These are phyloP conservation scores for Cordyceps cicadae DNA, from an alignment of 2,329 filamentous ascomycete genomes.

Conservation along the genomic window DNA sequence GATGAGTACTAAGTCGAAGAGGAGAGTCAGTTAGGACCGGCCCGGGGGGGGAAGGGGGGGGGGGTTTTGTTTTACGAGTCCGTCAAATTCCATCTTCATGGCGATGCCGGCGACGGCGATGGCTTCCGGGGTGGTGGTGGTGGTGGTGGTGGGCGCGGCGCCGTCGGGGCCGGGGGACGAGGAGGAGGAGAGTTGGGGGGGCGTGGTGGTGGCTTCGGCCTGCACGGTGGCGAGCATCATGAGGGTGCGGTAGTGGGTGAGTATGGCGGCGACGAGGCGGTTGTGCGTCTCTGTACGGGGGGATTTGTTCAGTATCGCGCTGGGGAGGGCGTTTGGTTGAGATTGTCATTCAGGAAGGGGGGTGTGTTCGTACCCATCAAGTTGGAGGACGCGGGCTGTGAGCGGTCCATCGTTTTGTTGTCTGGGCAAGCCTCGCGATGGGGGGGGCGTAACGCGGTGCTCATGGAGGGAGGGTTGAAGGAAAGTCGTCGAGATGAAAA, in stretches of 20 bases:
- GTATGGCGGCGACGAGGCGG: slow-evolving; percentile 36
- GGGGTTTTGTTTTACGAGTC: slow-evolving; percentile 25
- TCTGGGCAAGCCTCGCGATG: neutral
- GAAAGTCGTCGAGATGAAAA: neutral
- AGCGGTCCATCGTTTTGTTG: slow-evolving; percentile 23
- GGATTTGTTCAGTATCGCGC: neutral
- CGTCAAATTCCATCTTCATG: slow-evolving; percentile 39
- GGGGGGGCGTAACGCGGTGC: neutral
- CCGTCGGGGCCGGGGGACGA: slow-evolving; percentile 16
- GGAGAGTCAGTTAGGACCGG: too few species aligned
- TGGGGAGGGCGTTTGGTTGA: too few species aligned
- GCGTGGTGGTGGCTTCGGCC: slow-evolving; percentile 22
- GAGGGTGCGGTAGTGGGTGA: slow-evolving; percentile 35
- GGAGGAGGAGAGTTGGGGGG: too few species aligned
- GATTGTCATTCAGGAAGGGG: too few species aligned
- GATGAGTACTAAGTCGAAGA: too few species aligned
- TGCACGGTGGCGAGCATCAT: slow-evolving; percentile 37
- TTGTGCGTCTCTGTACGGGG: slow-evolving; percentile 34
- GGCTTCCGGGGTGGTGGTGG: slow-evolving; percentile 30
- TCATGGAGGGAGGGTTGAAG: neutral
- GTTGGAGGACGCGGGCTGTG: slow-evolving; percentile 26
- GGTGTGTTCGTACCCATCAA: slow-evolving; percentile 25
- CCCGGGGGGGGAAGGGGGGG: too few species aligned
- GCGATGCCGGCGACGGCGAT: slow-evolving; percentile 35
- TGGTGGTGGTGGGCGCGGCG: slow-evolving; percentile 25